Base-by-base conservation (phyloP, 352 stramenopile species). In the Peronospora farinosa region DNA sequence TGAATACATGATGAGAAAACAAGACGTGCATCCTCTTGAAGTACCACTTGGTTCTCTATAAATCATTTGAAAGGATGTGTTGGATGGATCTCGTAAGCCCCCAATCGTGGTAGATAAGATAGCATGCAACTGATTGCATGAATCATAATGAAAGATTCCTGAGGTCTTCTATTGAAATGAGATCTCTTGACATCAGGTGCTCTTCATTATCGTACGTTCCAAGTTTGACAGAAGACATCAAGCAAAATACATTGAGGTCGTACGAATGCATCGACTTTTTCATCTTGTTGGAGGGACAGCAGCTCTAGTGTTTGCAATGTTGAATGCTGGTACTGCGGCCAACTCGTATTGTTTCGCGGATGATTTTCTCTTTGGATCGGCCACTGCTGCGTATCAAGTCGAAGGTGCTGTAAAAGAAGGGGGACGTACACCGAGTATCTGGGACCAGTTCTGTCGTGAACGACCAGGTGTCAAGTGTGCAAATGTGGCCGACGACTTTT, bases 401-500 rank as follows among this genome's bases (percentile, higher is more conserved):
- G 93, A 98, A 77, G 92, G 91, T 16, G 90, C 67, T 2, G 66
- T 66, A 19, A 68, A 86, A 32, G 72, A 84, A 25, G 76, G 65
- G n/a, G 88, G 86, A 7, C 66, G 84, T 15, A 88, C 81, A 17
- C 43, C 66, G 40, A 78, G 65, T 45, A 97, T 97, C 47, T 98
- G 94, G 94, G 92, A 98, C 70, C 75, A 78, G 17, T 97, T 84
- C 54, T 86, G 72, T 41, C 65, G 69, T 8, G 62, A 69, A 27
- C 58, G 77, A 16, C 60, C 72, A 6, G 65, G 87, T 51, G 49
- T 83, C 19, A 74, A 91, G 27, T 95, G 67, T 28, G 91, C 87
- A 23, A 84, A 97, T 51, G 65, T 97, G 7, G 91, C 88, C 5
- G 90, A 89, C 63, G 93, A 98, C 69, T 90, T 97, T 51, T 96